Percentiles rank a stretch among this genome's conserved stretches.
These are phyloP conservation scores for Eucalyptus grandis DNA, from an alignment of 345 rosid genomes.

Conservation along the genomic window DNA sequence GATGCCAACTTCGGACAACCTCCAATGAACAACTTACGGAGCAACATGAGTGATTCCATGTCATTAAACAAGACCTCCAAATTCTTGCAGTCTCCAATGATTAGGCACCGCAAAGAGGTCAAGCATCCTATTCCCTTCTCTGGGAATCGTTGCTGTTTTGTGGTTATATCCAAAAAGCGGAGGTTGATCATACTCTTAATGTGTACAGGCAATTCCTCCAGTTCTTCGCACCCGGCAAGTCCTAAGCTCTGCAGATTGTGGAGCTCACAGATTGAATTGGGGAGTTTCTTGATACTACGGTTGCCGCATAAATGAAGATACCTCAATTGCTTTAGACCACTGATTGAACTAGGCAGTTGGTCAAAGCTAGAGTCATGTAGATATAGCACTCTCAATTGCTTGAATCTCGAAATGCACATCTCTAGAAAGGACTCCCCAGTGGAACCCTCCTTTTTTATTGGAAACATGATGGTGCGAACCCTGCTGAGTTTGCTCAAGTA, in stretches of 20 bases:
- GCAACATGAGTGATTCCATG: neutral
- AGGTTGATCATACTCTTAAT: conserved; percentile 1
- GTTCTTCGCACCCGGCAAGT: neutral
- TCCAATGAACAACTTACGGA: neutral
- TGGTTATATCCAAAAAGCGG: neutral
- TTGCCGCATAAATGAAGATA: neutral
- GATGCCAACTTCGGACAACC: neutral
- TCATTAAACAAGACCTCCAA: conserved; percentile 3
- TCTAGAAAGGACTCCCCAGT: neutral
- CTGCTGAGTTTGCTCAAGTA: neutral
- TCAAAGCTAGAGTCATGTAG: neutral
- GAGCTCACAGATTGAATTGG: conserved; percentile 4
- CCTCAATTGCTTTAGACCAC: conserved; percentile 8
- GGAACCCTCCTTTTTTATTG: neutral
- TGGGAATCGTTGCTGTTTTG: neutral
- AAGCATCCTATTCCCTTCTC: conserved; percentile 1
- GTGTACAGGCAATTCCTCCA: conserved; percentile 3
- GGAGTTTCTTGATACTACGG: neutral
- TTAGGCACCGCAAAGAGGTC: neutral
- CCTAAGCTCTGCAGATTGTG: neutral
- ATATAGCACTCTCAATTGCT: neutral
- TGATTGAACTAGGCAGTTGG: neutral
- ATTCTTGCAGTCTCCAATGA: neutral
- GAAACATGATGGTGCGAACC: neutral
- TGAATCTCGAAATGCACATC: neutral